These are phyloP conservation scores for Lepidopterella palustris DNA, from an alignment of 495 filamentous ascomycete species.

Conservation along the genomic window DNA sequence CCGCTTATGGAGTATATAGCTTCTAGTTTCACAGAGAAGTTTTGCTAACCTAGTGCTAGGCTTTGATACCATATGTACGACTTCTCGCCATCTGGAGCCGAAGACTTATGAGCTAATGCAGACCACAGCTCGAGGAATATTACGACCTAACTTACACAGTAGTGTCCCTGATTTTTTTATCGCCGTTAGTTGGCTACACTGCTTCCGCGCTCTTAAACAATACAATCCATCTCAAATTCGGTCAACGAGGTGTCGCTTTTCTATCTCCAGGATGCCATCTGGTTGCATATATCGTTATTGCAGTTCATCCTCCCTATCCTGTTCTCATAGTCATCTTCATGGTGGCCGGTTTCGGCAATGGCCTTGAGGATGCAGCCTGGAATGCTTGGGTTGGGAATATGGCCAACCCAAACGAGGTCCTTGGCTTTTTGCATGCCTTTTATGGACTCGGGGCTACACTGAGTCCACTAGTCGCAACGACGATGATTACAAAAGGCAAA, in stretches of 20 bases:
- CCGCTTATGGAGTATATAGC: constrained; percentile 63
- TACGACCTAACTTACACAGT: constrained; percentile 53
- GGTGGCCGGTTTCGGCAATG: constrained; percentile 58
- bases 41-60: constrained; percentile 34
- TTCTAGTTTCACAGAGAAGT: neutral
- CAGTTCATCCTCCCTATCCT: constrained; percentile 53
- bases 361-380: constrained; percentile 56
- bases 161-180: constrained; percentile 59
- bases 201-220: constrained; percentile 53
- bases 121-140: constrained; percentile 50
- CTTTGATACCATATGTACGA: constrained; percentile 53
- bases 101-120: constrained; percentile 15
- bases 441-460: constrained; percentile 55
- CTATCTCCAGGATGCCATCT: constrained; percentile 59
- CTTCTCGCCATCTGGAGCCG: neutral
- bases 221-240: constrained; percentile 50
- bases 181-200: constrained; percentile 54
- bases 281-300: constrained; percentile 55
- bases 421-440: constrained; percentile 53
- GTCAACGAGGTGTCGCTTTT: constrained; percentile 68
- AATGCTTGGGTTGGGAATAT: constrained; percentile 61
- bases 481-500: constrained; percentile 45
- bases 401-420: constrained; percentile 54
- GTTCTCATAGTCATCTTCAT: constrained; percentile 53
- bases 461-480: constrained; percentile 52